These are phyloP conservation scores for Salix exigua DNA, from an alignment of 345 rosid species.

Conservation along the genomic window DNA sequence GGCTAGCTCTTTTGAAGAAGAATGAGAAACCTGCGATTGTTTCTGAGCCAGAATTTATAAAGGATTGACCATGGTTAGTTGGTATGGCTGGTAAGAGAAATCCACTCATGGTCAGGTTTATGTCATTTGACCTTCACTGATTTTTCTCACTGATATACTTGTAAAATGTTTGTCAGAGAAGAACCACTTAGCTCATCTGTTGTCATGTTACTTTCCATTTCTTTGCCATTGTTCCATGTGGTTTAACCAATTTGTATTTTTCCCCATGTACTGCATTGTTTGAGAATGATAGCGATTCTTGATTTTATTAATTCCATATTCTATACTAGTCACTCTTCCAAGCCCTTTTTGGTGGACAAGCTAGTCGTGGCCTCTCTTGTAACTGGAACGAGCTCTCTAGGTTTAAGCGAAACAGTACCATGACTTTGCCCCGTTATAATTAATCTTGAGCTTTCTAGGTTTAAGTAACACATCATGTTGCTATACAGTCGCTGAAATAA, in stretches of 20 bases:
- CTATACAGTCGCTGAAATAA: too few relatives aligned
- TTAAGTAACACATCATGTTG: too few relatives aligned
- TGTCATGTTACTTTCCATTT: neutral
- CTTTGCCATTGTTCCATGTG: neutral
- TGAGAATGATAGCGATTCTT: neutral
- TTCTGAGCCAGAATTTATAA: neutral
- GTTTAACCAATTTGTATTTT: neutral
- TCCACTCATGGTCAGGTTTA: neutral
- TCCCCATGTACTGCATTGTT: neutral
- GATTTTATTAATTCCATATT: neutral
- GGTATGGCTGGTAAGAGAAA: neutral
- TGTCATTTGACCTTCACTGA: conserved; percentile 11
- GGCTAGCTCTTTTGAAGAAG: conserved; percentile 14
- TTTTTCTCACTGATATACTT: conserved; percentile 4
- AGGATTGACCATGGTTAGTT: neutral
- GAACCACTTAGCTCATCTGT: neutral
- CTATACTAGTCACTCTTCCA: neutral
- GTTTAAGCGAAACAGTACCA: neutral
- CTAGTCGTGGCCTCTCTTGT: neutral
- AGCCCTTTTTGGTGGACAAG: neutral
- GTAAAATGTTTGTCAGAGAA: conserved; percentile 1
- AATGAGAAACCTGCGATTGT: neutral
- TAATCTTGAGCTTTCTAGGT: too few relatives aligned
- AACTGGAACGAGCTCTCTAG: neutral
- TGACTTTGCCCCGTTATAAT: neutral